These are phyloP conservation scores for Fraxinus nigra DNA, from an alignment of 305 asterid species.

Conservation along the genomic window DNA sequence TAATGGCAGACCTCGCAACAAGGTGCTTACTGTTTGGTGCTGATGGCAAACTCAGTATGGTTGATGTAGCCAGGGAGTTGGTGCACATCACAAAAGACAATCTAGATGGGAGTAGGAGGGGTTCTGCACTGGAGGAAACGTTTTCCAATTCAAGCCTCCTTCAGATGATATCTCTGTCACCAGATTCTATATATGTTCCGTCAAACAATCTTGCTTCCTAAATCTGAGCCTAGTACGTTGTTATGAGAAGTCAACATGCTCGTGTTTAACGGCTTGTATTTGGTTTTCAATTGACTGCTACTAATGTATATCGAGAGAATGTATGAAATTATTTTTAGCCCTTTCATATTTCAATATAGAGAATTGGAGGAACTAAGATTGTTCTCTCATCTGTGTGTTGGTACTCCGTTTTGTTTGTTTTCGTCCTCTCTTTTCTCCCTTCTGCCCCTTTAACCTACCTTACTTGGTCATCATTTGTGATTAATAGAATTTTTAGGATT, in stretches of 20 bases:
- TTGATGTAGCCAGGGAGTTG: slow-evolving; percentile 60
- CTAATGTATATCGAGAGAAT: neutral
- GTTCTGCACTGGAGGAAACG: slow-evolving; percentile 61
- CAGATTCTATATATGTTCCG: slow-evolving; percentile 58
- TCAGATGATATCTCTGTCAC: slow-evolving; percentile 79
- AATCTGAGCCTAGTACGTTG: neutral
- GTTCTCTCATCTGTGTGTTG: neutral
- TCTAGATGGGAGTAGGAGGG: slow-evolving; percentile 40
- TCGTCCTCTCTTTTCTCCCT: neutral
- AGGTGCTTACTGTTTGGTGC: slow-evolving; percentile 61
- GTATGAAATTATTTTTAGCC: neutral
- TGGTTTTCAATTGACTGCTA: neutral
- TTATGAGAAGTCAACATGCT: neutral
- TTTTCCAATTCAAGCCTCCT: slow-evolving; percentile 79
- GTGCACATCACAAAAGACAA: slow-evolving; percentile 37
- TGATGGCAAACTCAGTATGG: slow-evolving; percentile 54
- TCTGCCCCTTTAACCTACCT: neutral
- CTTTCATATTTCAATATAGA: neutral
- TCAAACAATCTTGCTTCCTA: slow-evolving; percentile 28
- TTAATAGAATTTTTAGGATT: neutral
- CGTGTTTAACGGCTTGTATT: neutral
- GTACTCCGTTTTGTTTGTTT: neutral
- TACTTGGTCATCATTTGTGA: neutral
- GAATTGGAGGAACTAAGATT: neutral
- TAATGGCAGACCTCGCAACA: slow-evolving; percentile 62